Conservation (phyloP, 768 basidiomycete species). For the Filobasidium wieringae region DNA sequence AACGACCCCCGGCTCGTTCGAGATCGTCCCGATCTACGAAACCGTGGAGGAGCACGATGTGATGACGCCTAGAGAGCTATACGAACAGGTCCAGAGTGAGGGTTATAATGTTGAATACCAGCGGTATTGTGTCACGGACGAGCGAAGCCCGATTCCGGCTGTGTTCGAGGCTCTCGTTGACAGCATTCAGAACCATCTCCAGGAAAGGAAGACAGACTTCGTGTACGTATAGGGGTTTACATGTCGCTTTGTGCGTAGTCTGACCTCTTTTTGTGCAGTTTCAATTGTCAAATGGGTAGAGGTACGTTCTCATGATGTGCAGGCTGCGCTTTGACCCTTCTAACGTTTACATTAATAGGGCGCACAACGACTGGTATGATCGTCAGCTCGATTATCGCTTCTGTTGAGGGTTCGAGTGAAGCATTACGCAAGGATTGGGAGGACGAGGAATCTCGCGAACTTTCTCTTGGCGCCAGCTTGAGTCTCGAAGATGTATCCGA, state of each 20-base stretch:
- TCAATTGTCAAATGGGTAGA: constrained; percentile 96
- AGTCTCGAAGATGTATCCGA: constrained; percentile 71
- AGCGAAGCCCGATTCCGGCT: constrained; percentile 85
- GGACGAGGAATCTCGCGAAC: constrained; percentile 14
- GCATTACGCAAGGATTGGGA: constrained; percentile 21
- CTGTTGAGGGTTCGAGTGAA: constrained; percentile 41
- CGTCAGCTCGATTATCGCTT: constrained; percentile 69
- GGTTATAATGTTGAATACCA: constrained; percentile 62
- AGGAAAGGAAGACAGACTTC: constrained; percentile 47
- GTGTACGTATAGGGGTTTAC: constrained; percentile 22
- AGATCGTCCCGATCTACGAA: constrained; percentile 92
- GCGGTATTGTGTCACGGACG: constrained; percentile 82
- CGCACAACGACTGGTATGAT: constrained; percentile 93
- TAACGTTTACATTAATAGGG: constrained; percentile 20
- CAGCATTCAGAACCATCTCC: constrained; percentile 50
- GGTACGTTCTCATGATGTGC: constrained; percentile 34
- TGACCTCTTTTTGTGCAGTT: constrained; percentile 35
- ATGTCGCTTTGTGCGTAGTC: background rate
- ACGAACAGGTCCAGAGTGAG: constrained; percentile 32
- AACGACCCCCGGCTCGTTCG: constrained; percentile 76
- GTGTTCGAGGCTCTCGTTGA: constrained; percentile 68
- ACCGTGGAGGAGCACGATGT: constrained; percentile 47
- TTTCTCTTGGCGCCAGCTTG: background rate
- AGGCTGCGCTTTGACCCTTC: background rate
- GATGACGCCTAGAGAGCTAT: constrained; percentile 38